phyloP scores from a whole-genome alignment of 2,329 filamentous ascomycete genomes.

The Trichoderma sp. region DNA sequence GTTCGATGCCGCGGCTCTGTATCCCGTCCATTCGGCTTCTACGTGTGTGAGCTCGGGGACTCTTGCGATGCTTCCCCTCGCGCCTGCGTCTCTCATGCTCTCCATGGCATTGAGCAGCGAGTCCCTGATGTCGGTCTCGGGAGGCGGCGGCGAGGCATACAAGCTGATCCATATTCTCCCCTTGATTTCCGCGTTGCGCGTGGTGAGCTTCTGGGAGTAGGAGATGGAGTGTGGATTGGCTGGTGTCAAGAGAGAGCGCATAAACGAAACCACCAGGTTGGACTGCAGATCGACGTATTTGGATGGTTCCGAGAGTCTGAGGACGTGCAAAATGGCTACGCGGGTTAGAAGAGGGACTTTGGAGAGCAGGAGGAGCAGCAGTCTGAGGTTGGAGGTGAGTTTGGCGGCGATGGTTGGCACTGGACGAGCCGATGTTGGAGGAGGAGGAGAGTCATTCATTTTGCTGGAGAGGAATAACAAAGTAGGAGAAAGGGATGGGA shows the following conservation, averaged over 20 bases:
- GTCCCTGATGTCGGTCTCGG: constrained; percentile 54
- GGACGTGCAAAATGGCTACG: constrained; percentile 58
- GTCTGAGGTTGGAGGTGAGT: constrained; percentile 12
- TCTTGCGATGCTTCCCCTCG: constrained; percentile 19
- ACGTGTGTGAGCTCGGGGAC: constrained; percentile 55
- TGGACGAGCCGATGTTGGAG: neutral
- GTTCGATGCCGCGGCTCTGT: constrained; percentile 52
- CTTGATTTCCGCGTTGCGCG: constrained; percentile 65
- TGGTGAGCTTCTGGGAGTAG: constrained; percentile 60
- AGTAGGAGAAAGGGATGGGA: too few relatives aligned
- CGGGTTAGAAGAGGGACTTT: constrained; percentile 61
- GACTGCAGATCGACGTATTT: constrained; percentile 77
- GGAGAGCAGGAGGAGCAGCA: constrained; percentile 42
- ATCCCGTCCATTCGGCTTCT: constrained; percentile 75
- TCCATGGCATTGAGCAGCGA: neutral
- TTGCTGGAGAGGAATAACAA: neutral
- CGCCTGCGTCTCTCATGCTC: neutral
- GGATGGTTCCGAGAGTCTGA: constrained; percentile 66
- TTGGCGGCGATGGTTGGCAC: neutral
- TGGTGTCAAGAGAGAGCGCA: constrained; percentile 61
- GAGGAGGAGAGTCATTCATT: neutral
- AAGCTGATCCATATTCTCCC: constrained; percentile 79
- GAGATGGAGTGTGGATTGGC: constrained; percentile 50
- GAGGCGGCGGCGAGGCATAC: constrained; percentile 59
- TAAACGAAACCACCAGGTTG: constrained; percentile 65